Evolutionary conservation across 208 protist species (phyloP).

Genomic region (Trypanosoma melophagium): DNA sequence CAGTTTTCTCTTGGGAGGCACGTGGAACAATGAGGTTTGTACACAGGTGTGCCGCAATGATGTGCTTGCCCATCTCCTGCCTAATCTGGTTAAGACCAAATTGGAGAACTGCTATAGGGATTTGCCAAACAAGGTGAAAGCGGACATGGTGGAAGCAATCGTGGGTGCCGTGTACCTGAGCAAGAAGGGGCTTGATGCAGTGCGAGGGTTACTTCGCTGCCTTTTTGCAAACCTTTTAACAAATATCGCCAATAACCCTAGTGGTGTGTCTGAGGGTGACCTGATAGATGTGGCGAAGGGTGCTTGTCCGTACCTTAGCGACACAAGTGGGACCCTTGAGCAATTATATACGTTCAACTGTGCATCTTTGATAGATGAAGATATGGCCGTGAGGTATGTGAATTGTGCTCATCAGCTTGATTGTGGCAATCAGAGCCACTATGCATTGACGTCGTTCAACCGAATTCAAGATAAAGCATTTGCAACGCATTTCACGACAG

Average conservation of each 20-base stretch:
- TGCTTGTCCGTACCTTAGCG: constrained; percentile 18
- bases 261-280: not conserved
- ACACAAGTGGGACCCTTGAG: constrained; percentile 1
- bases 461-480: constrained; percentile 63
- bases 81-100: constrained; percentile 26
- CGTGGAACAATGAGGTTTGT: constrained; percentile 15
- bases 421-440: constrained; percentile 27
- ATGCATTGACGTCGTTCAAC: constrained; percentile 34
- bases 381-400: not conserved
- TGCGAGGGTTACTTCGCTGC: constrained; percentile 39
- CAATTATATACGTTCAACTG: constrained; percentile 12
- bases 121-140: constrained; percentile 41
- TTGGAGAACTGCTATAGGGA: constrained; percentile 30
- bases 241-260: not conserved
- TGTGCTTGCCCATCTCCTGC: constrained; percentile 53
- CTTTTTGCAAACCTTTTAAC: constrained; percentile 44
- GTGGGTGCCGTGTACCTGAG: constrained; percentile 56
- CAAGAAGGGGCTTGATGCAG: constrained; percentile 36
- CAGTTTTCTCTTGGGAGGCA: constrained; percentile 24
- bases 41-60: constrained; percentile 41
- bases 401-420: not conserved
- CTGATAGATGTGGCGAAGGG: not conserved
- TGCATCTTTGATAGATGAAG: constrained; percentile 11
- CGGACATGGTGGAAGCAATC: constrained; percentile 70
- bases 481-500: constrained; percentile 69